phyloP scores from a whole-genome alignment of 225 moss, liverwort and hornwort genomes.

The Takakia lepidozioides region DNA sequence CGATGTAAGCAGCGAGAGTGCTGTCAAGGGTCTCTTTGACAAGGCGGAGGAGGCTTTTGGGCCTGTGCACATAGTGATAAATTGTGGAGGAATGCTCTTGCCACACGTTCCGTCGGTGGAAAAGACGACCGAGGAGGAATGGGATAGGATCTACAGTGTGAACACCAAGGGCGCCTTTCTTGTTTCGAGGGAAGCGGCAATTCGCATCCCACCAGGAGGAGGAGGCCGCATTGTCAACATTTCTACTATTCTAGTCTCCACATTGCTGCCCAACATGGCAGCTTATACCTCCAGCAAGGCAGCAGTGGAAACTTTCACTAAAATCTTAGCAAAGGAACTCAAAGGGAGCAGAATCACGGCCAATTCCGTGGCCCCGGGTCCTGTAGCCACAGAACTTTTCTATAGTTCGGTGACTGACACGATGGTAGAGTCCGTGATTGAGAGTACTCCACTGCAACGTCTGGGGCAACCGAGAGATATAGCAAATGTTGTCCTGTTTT shows the following conservation, averaged over 20 bases:
- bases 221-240: slow-evolving; percentile 29
- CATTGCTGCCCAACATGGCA: slow-evolving; percentile 11
- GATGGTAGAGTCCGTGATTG: slow-evolving; percentile 3
- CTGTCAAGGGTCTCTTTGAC: slow-evolving; percentile 13
- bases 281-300: slow-evolving; percentile 22
- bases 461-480: slow-evolving; percentile 31
- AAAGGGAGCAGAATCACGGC: slow-evolving; percentile 22
- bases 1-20: slow-evolving; percentile 13
- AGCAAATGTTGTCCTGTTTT: slow-evolving; percentile 17
- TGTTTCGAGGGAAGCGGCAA: slow-evolving; percentile 16
- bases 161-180: slow-evolving; percentile 33
- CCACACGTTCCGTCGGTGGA: slow-evolving; percentile 15
- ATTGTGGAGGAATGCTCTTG: slow-evolving; percentile 19
- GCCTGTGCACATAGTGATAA: slow-evolving; percentile 14
- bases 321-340: slow-evolving; percentile 31
- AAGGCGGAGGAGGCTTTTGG: slow-evolving; percentile 21
- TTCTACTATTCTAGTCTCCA: slow-evolving; percentile 10
- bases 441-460: slow-evolving; percentile 15
- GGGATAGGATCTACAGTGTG: slow-evolving; percentile 15
- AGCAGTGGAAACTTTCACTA: slow-evolving; percentile 33
- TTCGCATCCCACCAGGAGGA: slow-evolving; percentile 2
- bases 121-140: slow-evolving; percentile 29
- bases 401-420: slow-evolving; percentile 19
- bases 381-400: slow-evolving; percentile 36
- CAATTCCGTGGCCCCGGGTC: slow-evolving; percentile 30